Evolutionary conservation across 768 basidiomycete genomes (phyloP).

Genomic region (Amanita pseudoporphyria): DNA sequence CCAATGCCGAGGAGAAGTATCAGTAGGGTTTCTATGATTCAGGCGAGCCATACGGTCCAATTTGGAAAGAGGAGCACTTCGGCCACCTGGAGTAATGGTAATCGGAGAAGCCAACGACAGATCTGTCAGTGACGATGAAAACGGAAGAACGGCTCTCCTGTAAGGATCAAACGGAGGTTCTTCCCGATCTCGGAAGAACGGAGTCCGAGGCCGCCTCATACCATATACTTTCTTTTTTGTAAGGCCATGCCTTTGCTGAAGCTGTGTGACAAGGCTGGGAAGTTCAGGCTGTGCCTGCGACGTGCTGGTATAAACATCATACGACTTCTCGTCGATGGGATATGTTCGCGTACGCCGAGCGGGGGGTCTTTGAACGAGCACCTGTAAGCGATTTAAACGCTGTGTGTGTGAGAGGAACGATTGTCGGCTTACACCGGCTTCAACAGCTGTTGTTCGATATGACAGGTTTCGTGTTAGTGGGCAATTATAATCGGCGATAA

Average conservation of each 20-base stretch:
- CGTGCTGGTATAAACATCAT: constrained; percentile 4
- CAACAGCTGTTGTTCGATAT: not conserved
- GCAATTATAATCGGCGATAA: not conserved
- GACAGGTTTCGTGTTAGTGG: not conserved
- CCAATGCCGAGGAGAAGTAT: constrained; percentile 22
- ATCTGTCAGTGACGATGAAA: constrained; percentile 17
- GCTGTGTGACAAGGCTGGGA: constrained; percentile 48
- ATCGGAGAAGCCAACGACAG: not conserved
- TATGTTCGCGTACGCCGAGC: constrained; percentile 28
- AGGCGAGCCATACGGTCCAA: constrained; percentile 25
- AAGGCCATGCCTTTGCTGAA: constrained; percentile 60
- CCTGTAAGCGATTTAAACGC: not conserved
- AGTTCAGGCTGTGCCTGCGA: constrained; percentile 19
- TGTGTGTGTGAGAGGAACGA: too few relatives aligned
- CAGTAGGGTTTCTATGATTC: constrained; percentile 24
- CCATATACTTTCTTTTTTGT: constrained; percentile 64
- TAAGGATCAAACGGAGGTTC: constrained; percentile 22
- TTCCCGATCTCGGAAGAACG: constrained; percentile 38
- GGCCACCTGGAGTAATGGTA: constrained; percentile 18
- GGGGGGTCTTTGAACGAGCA: constrained; percentile 8
- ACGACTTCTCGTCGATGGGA: constrained; percentile 19
- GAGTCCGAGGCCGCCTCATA: constrained; percentile 35
- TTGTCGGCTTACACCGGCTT: not conserved
- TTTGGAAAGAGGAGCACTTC: constrained; percentile 23
- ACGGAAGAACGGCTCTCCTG: constrained; percentile 16